Conservation (phyloP, 2,329 filamentous ascomycete species). For the Xylaria sp. region DNA sequence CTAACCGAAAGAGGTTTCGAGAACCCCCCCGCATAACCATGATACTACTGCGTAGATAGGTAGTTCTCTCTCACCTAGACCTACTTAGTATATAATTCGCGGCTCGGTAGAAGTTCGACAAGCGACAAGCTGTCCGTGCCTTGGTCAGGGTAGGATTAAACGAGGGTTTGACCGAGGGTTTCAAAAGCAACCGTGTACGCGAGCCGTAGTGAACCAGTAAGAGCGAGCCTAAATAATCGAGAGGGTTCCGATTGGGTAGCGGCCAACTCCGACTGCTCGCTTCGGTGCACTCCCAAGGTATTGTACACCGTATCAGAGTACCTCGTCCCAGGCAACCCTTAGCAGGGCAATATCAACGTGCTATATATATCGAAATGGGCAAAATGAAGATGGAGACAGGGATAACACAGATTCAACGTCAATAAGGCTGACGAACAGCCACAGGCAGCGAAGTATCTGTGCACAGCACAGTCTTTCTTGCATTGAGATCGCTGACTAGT, state of each 20-base stretch:
- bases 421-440: conserved; percentile 20
- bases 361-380: conserved; percentile 25
- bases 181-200: neutral
- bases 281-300: neutral
- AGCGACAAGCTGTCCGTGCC: conserved; percentile 11
- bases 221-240: conserved; percentile 15
- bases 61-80: neutral
- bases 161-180: conserved; percentile 26
- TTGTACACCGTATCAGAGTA: neutral
- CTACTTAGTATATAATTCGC: neutral
- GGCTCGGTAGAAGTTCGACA: neutral
- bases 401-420: conserved; percentile 3
- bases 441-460: conserved; percentile 10
- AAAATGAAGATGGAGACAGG: conserved; percentile 12
- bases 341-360: neutral
- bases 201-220: conserved; percentile 18
- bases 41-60: neutral
- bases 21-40: too few species aligned
- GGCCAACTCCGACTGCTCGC: conserved; percentile 30
- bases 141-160: conserved; percentile 10
- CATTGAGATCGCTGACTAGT: conserved; percentile 18
- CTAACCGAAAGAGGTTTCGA: neutral
- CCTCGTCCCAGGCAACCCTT: neutral
- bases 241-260: conserved; percentile 27
- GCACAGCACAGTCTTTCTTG: neutral